Conservation (phyloP, 495 filamentous ascomycete species). For the Neurospora tetraspora region DNA sequence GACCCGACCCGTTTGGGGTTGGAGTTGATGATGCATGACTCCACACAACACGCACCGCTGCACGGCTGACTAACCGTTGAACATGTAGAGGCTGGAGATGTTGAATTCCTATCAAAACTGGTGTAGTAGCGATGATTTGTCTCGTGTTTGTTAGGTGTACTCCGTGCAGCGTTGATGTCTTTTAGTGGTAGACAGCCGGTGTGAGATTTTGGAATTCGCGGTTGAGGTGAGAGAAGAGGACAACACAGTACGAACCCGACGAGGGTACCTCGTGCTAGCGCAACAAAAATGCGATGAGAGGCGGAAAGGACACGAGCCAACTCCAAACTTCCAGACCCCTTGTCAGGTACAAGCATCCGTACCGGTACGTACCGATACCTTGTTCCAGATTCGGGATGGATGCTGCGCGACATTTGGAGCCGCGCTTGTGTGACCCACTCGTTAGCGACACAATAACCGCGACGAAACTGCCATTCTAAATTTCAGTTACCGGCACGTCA, state of each 20-base stretch:
- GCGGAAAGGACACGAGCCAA: neutral
- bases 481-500: neutral
- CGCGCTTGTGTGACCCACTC: constrained; percentile 1
- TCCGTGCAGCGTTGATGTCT: too few relatives aligned
- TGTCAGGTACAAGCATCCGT: neutral
- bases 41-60: neutral
- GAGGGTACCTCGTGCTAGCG: neutral
- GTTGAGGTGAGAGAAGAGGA: neutral
- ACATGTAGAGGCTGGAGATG: neutral
- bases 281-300: neutral
- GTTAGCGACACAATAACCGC: constrained; percentile 11
- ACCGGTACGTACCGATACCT: neutral
- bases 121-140: neutral
- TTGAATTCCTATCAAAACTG: too few relatives aligned
- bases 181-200: neutral
- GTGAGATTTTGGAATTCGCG: neutral
- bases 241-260: neutral
- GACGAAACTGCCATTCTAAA: neutral
- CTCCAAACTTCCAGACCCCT: neutral
- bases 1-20: neutral
- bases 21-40: neutral
- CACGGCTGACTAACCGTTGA: neutral
- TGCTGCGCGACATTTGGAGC: constrained; percentile 9
- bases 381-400: neutral
- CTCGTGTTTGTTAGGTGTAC: too few relatives aligned